A percentile compares a stretch with the other conserved stretches of the same genome.
phyloP scores from a whole-genome alignment of 345 rosid species.

The Crucihimalaya himalaica region DNA sequence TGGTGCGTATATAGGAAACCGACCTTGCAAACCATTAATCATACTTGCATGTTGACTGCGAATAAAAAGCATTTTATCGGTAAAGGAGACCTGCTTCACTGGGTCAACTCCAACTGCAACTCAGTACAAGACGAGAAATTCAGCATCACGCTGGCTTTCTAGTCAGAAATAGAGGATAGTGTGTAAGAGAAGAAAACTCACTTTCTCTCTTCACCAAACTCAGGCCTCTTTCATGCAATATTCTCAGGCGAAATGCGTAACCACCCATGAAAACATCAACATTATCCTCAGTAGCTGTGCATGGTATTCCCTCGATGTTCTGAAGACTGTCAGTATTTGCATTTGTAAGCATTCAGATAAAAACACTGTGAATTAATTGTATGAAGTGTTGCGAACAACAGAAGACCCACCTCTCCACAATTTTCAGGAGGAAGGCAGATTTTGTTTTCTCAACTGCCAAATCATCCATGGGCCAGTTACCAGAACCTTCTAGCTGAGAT shows the following conservation, averaged over 20 bases:
- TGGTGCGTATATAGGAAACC: slow-evolving; percentile 64
- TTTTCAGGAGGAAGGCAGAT: slow-evolving; percentile 81
- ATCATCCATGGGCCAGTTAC: slow-evolving; percentile 93
- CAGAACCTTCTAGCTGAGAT: slow-evolving; percentile 93
- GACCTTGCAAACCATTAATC: slow-evolving; percentile 82
- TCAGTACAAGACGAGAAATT: slow-evolving; percentile 20
- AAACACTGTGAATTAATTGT: slow-evolving; percentile 3
- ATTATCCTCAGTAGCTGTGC: slow-evolving; percentile 71
- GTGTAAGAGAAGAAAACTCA: slow-evolving; percentile 46
- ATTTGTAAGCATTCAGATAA: slow-evolving; percentile 32
- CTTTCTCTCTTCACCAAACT: slow-evolving; percentile 72
- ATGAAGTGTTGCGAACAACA: slow-evolving; percentile 22
- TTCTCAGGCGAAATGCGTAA: slow-evolving; percentile 79
- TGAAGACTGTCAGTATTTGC: slow-evolving; percentile 57
- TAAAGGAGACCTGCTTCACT: slow-evolving; percentile 56
- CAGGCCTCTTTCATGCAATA: slow-evolving; percentile 90
- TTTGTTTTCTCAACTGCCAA: slow-evolving; percentile 86
- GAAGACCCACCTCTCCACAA: slow-evolving; percentile 77
- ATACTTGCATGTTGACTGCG: slow-evolving; percentile 89
- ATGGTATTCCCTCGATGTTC: slow-evolving; percentile 64
- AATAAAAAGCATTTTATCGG: slow-evolving; percentile 71
- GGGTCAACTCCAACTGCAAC: slow-evolving; percentile 57
- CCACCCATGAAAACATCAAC: slow-evolving; percentile 77
- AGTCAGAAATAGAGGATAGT: slow-evolving; percentile 19
- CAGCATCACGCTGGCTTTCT: slow-evolving; percentile 20